These are phyloP conservation scores for Barnettozyma salicaria DNA, from an alignment of 805 yeast genomes.

Conservation along the genomic window DNA sequence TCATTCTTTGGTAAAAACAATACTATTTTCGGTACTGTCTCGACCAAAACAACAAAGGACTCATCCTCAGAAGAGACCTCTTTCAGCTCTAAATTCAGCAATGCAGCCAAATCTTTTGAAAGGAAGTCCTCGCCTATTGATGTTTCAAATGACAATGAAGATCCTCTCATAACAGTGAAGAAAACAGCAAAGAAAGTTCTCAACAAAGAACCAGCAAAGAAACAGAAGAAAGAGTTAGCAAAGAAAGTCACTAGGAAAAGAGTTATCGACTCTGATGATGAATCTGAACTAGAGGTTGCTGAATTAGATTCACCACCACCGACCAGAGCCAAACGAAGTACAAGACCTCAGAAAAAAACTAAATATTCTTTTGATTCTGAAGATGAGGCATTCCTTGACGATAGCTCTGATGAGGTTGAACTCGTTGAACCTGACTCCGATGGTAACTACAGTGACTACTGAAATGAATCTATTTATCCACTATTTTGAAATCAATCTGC, in stretches of 20 bases:
- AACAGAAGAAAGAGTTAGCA: conserved; percentile 8
- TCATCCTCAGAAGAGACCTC: conserved; percentile 5
- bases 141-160: conserved; percentile 5
- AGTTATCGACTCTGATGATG: conserved; percentile 14
- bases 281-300: conserved; percentile 3
- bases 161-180: conserved; percentile 8
- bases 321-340: conserved; percentile 15
- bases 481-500: no score
- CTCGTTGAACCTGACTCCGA: conserved; percentile 11
- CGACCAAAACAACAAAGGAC: neutral
- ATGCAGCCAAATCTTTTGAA: conserved; percentile 8
- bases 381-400: conserved; percentile 5
- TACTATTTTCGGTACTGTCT: conserved; percentile 28
- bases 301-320: conserved; percentile 9
- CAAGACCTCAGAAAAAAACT: conserved; percentile 17
- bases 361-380: conserved; percentile 12
- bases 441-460: conserved; percentile 14
- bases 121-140: conserved; percentile 3
- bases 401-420: conserved; percentile 10
- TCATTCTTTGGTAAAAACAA: conserved; percentile 32
- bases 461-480: neutral
- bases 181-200: conserved; percentile 10
- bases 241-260: conserved; percentile 9
- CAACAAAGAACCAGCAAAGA: conserved; percentile 8
- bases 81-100: conserved; percentile 8